Evolutionary conservation across 805 yeast species (phyloP), one percentile per base, ranked within the genome.

Genomic region (Metschnikowia sp.): DNA sequence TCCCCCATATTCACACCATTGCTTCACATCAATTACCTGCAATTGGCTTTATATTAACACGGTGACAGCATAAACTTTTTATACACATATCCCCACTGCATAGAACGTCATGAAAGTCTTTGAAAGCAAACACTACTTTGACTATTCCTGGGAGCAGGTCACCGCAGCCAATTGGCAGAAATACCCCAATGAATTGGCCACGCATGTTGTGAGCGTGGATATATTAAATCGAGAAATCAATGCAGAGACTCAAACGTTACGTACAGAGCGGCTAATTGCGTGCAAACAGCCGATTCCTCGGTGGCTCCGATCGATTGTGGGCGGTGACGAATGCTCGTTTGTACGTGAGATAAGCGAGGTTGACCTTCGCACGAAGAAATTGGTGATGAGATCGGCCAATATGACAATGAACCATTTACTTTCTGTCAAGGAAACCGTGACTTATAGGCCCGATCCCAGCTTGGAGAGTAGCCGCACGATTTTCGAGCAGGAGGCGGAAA

Each of bases 141-240:
- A 81, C 46, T 91, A 94, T 61, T 81, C 95, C 0, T 92, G 98
- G 97, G 96, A 86, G 26, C 89, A 86, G 57, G 96, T 92, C 26
- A 86, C 96, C 0, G 90, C 96, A 1, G 97, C 98, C 43, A 90
- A 91, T 67, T 92, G 99, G 99, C 82, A 80, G 55, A 92, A 92
- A 58, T 92, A 92, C 68, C 99, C 99, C n/a, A 92, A 94, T 63
- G 96, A 90, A 57, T 75, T 84, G 49, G 83, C 96, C 8, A 79
- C 96, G 0, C 99, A 92, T 66, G 99, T 92, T 9, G 84, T 88
- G 29, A 94, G 94, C 1, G 98, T 94, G 15, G 99, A 92, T 63
- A 88, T 89, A 1, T 66, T 92, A 31, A 75, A 86, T 49, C 76
- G 98, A 53, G 89, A 84, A 57, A 60, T 89, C 18, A 78, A 81